Percentiles rank a stretch among this genome's conserved stretches.
Evolutionary conservation across 2,329 filamentous ascomycete species (phyloP).

Genomic region (Dactylonectria macrodidyma): DNA sequence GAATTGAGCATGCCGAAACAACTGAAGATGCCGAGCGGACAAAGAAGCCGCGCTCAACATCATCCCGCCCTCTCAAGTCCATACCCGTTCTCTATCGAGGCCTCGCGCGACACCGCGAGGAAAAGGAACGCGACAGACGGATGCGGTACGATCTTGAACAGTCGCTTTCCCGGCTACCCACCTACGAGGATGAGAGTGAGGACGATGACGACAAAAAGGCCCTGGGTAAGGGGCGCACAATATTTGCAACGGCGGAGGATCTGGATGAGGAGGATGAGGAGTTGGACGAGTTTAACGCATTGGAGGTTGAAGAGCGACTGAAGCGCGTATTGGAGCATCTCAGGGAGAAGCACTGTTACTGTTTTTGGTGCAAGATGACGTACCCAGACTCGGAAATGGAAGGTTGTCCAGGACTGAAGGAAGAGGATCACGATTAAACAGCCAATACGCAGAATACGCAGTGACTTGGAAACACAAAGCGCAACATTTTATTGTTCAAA

Average conservation of each 20-base stretch:
- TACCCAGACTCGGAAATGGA: constrained; percentile 85
- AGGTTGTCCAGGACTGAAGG: constrained; percentile 88
- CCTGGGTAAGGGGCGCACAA: constrained; percentile 69
- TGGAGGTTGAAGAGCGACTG: constrained; percentile 78
- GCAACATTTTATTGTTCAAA: background rate
- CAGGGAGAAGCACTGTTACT: constrained; percentile 82
- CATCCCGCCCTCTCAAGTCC: constrained; percentile 70
- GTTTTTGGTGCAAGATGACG: constrained; percentile 94
- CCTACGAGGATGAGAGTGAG: constrained; percentile 78
- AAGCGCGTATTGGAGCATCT: constrained; percentile 77
- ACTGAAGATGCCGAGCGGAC: constrained; percentile 35
- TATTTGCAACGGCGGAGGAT: constrained; percentile 75
- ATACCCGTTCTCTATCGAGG: constrained; percentile 87
- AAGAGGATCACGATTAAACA: constrained; percentile 80
- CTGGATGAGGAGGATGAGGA: constrained; percentile 86
- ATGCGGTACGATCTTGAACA: constrained; percentile 78
- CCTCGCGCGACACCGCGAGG: constrained; percentile 77
- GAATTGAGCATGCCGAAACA: constrained; percentile 23
- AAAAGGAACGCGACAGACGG: constrained; percentile 77
- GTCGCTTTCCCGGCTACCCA: constrained; percentile 73
- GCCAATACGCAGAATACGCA: background rate
- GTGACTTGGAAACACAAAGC: too few relatives aligned
- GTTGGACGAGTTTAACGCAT: constrained; percentile 82
- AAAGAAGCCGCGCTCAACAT: constrained; percentile 55
- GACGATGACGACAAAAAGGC: constrained; percentile 82